These are phyloP conservation scores for Penicillium argentinense DNA, from an alignment of 495 filamentous ascomycete species.

Conservation along the genomic window DNA sequence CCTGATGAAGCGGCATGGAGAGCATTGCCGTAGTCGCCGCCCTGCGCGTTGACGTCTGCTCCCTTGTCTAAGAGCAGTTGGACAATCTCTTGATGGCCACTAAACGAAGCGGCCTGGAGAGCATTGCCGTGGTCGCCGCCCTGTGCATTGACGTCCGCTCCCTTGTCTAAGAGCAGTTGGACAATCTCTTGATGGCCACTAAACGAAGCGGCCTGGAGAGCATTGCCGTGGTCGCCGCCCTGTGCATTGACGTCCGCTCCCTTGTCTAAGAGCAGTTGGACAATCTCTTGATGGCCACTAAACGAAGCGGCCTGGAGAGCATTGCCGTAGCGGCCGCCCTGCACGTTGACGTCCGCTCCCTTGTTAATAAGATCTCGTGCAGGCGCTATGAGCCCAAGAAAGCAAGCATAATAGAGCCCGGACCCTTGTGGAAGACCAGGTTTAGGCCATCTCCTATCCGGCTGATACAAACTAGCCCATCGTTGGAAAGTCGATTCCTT, in stretches of 20 bases:
- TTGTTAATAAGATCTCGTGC: no score
- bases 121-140: neutral
- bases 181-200: neutral
- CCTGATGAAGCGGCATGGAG: neutral
- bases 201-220: neutral
- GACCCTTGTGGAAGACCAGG: neutral
- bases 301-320: no score
- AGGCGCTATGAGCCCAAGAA: no score
- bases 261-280: no score
- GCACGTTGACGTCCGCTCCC: no score
- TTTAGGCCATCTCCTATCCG: neutral
- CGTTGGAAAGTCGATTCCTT: constrained; percentile 14
- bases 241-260: constrained; percentile 4
- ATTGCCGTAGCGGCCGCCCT: no score
- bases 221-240: neutral
- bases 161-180: neutral
- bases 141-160: neutral
- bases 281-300: no score
- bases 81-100: neutral
- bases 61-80: neutral
- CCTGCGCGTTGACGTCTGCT: neutral
- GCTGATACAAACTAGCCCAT: constrained; percentile 9
- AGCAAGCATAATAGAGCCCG: no score
- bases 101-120: neutral
- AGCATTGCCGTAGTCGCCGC: neutral